phyloP scores from a whole-genome alignment of 139 green algal species.

The Dunaliella sp. region DNA sequence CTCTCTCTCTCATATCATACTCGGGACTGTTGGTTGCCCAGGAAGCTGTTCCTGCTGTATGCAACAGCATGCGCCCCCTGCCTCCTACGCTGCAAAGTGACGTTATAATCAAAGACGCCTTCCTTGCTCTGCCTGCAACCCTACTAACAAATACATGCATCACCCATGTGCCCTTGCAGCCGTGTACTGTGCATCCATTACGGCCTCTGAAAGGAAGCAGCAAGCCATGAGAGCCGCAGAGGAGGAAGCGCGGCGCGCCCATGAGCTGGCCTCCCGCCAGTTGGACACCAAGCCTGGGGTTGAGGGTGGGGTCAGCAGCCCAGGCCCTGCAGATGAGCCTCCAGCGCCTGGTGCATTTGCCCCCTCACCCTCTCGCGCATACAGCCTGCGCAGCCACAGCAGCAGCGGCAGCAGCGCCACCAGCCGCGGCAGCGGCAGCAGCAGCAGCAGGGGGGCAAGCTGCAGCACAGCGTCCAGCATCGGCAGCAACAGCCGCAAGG shows the following conservation, averaged over 20 bases:
- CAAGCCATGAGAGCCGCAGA: not conserved
- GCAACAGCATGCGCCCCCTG: too few species aligned
- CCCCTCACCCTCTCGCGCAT: not conserved
- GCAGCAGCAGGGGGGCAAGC: not conserved
- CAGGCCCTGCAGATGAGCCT: not conserved
- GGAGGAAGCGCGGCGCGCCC: not conserved
- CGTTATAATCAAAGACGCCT: too few species aligned
- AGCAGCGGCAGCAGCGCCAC: not conserved
- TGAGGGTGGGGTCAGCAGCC: too few species aligned
- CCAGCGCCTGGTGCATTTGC: not conserved
- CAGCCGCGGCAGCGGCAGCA: not conserved
- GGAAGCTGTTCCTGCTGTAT: too few species aligned
- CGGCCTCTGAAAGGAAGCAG: not conserved
- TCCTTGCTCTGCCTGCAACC: not conserved
- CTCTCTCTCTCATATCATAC: too few species aligned
- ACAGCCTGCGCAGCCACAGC: not conserved
- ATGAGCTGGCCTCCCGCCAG: not conserved
- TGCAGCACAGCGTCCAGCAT: too few species aligned
- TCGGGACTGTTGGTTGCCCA: not conserved
- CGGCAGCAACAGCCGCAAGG: not conserved
- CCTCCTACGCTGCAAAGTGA: too few species aligned
- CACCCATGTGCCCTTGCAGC: not conserved
- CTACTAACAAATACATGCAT: too few species aligned
- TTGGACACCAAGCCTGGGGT: not conserved
- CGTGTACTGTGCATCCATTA: not conserved